phyloP scores from a whole-genome alignment of 2,329 filamentous ascomycete species.

The Thermoascus crustaceus region DNA sequence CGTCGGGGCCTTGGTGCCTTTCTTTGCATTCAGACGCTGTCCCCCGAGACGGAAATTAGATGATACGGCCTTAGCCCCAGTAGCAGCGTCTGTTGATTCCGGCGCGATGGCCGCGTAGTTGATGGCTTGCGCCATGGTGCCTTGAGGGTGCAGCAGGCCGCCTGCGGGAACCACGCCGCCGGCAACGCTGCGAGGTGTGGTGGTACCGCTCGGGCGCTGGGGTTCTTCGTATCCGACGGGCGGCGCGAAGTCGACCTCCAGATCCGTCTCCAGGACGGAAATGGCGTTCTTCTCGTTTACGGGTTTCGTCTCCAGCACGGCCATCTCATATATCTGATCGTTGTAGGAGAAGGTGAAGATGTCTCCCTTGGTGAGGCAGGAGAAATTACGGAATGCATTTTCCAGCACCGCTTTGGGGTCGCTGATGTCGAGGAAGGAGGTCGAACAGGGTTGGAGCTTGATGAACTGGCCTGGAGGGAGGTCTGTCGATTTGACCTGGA shows the following conservation, averaged over 20 bases:
- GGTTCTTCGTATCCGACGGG: constrained; percentile 93
- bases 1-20: constrained; percentile 64
- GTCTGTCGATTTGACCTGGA: constrained; percentile 92
- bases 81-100: constrained; percentile 56
- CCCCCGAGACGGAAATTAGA: constrained; percentile 76
- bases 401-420: constrained; percentile 96
- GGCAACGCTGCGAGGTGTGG: constrained; percentile 64
- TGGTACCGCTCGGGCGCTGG: constrained; percentile 68
- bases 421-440: constrained; percentile 90
- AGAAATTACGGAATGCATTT: constrained; percentile 92
- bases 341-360: constrained; percentile 97
- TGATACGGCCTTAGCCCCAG: constrained; percentile 54
- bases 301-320: constrained; percentile 88
- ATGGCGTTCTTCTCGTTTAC: constrained; percentile 72
- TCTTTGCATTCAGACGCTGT: constrained; percentile 75
- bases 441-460: constrained; percentile 91
- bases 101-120: constrained; percentile 90
- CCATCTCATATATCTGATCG: constrained; percentile 85
- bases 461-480: constrained; percentile 84
- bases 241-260: constrained; percentile 91
- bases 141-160: constrained; percentile 71
- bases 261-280: constrained; percentile 91
- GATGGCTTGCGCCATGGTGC: constrained; percentile 96
- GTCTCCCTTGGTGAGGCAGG: constrained; percentile 85
- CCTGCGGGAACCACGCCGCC: constrained; percentile 57